Conservation (phyloP, 164 flowering plant genomes). For the Umbellularia californica region DNA sequence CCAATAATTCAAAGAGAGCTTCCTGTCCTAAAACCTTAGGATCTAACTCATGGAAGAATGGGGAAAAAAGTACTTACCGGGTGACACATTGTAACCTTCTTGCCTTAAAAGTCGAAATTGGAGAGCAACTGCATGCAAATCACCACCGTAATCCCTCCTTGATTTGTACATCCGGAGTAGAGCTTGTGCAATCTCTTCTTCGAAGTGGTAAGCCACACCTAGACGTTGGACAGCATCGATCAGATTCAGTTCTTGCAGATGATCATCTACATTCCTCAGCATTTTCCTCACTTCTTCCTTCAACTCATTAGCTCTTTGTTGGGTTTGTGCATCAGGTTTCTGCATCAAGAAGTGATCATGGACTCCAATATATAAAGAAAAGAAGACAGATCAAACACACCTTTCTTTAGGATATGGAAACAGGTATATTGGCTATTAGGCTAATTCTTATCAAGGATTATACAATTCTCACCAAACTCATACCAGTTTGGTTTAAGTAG, state of each 20-base stretch:
- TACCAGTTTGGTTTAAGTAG: too few species aligned
- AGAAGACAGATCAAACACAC: too few species aligned
- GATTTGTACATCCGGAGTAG: not conserved
- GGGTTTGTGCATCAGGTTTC: not conserved
- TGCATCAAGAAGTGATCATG: not conserved
- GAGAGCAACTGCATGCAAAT: not conserved
- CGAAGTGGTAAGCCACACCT: slow-evolving; percentile 7
- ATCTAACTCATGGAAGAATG: not conserved
- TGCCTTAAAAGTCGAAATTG: slow-evolving; percentile 3
- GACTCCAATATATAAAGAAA: too few species aligned
- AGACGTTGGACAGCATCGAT: not conserved
- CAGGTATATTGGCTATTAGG: too few species aligned
- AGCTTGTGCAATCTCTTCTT: not conserved
- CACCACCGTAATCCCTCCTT: not conserved
- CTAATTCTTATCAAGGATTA: too few species aligned
- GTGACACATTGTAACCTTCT: slow-evolving; percentile 2
- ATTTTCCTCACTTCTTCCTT: slow-evolving; percentile 6
- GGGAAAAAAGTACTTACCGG: not conserved
- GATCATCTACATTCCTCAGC: not conserved
- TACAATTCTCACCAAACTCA: not conserved
- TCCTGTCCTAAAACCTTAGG: too few species aligned
- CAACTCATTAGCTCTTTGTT: slow-evolving; percentile 1
- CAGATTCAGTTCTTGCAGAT: slow-evolving; percentile 2
- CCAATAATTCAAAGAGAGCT: too few species aligned
- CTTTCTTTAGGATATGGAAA: too few species aligned